Evolutionary conservation across 2,329 filamentous ascomycete genomes (phyloP).

Genomic region (Exophiala viscosa): DNA sequence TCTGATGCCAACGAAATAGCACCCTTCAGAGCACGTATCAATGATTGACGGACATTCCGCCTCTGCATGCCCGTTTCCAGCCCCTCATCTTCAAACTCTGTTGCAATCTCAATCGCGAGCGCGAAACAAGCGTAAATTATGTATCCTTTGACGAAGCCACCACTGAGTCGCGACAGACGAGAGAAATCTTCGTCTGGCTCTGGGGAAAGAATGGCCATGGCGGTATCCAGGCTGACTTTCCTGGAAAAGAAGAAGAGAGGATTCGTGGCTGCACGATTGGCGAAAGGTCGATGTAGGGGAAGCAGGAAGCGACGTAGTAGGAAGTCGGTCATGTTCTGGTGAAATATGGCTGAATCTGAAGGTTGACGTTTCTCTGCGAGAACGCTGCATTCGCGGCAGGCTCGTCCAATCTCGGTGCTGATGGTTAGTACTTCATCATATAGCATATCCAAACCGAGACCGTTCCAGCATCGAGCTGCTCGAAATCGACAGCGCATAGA

Average conservation of each 20-base stretch:
- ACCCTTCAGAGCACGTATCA: slow-evolving; percentile 25
- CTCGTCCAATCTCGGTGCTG: neutral
- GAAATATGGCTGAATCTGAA: slow-evolving; percentile 34
- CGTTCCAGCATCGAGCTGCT: neutral
- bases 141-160: slow-evolving; percentile 37
- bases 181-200: slow-evolving; percentile 29
- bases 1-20: slow-evolving; percentile 28
- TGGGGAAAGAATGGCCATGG: slow-evolving; percentile 36
- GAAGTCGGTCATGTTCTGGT: slow-evolving; percentile 51
- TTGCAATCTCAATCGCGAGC: slow-evolving; percentile 47
- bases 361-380: neutral
- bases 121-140: slow-evolving; percentile 40
- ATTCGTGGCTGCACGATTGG: slow-evolving; percentile 33
- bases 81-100: slow-evolving; percentile 36
- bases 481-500: neutral
- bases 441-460: neutral
- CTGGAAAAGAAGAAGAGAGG: slow-evolving; percentile 38
- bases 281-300: slow-evolving; percentile 47
- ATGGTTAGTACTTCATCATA: neutral
- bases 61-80: slow-evolving; percentile 13
- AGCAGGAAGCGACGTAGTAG: slow-evolving; percentile 55
- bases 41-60: slow-evolving; percentile 6
- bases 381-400: neutral
- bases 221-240: slow-evolving; percentile 36
- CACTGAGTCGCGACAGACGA: slow-evolving; percentile 33